Evolutionary conservation across 441 rosid genomes (phyloP).

Genomic region (Bocquillonia castaneifolia): DNA sequence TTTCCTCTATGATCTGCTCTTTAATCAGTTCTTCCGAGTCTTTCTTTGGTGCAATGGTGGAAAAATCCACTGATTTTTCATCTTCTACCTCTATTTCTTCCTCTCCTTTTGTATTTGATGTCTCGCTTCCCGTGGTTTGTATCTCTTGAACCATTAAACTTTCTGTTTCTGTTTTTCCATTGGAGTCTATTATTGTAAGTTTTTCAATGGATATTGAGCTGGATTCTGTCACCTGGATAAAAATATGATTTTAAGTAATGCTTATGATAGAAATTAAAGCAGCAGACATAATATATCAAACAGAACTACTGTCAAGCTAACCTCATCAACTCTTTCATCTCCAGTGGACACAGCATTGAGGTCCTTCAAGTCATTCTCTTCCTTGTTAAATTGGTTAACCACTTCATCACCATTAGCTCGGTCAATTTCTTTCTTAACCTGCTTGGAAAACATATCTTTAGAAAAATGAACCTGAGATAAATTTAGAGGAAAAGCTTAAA

Average conservation of each 20-base stretch:
- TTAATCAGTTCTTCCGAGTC: constrained; percentile 21
- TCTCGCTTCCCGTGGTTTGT: constrained; percentile 21
- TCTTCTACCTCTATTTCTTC: constrained; percentile 20
- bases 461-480: neutral
- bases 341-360: constrained; percentile 15
- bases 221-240: constrained; percentile 34
- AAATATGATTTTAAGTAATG: neutral
- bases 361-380: constrained; percentile 24
- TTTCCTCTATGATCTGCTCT: constrained; percentile 22
- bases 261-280: constrained; percentile 15
- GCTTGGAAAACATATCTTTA: constrained; percentile 18
- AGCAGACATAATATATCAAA: constrained; percentile 5
- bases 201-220: constrained; percentile 9
- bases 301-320: neutral
- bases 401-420: constrained; percentile 27
- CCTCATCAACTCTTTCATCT: constrained; percentile 26
- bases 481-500: neutral
- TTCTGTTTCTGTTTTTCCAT: constrained; percentile 25
- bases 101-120: constrained; percentile 12
- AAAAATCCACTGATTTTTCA: constrained; percentile 2
- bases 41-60: constrained; percentile 8
- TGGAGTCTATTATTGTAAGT: constrained; percentile 16
- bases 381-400: constrained; percentile 24
- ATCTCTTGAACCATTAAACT: constrained; percentile 18
- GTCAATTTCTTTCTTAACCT: constrained; percentile 33